Percentiles rank a stretch among this genome's conserved stretches.
Evolutionary conservation across 768 basidiomycete genomes (phyloP).

Genomic region (Jaapia argillacea): DNA sequence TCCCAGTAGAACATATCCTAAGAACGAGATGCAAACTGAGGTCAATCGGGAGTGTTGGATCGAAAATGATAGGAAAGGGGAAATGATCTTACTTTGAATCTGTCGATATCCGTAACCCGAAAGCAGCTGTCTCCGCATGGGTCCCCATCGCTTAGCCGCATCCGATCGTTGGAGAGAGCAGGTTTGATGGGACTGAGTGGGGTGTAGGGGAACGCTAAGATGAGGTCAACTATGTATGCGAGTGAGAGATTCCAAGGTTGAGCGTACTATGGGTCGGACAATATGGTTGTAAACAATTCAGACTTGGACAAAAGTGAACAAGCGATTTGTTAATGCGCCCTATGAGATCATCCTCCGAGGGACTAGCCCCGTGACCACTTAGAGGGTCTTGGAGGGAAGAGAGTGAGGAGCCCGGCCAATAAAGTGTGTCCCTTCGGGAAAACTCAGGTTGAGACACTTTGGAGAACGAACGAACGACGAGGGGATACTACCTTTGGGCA

Average conservation of each 20-base stretch:
- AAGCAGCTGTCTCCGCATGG: conserved; percentile 24
- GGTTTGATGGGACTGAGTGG: conserved; percentile 16
- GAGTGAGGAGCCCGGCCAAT: neutral
- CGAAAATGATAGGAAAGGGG: too few species aligned
- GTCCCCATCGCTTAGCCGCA: conserved; percentile 17
- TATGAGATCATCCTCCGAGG: conserved; percentile 19
- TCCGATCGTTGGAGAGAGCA: conserved; percentile 10
- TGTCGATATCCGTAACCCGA: conserved; percentile 4
- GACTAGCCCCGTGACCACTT: conserved; percentile 14
- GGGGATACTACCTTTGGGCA: neutral
- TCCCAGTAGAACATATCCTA: too few species aligned
- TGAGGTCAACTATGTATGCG: neutral
- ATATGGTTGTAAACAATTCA: conserved; percentile 29
- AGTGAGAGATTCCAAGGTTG: neutral
- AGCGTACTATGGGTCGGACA: conserved; percentile 31
- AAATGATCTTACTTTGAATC: conserved; percentile 1
- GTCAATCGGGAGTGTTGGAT: too few species aligned
- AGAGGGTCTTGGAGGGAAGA: neutral
- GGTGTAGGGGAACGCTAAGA: neutral
- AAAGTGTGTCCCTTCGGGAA: neutral
- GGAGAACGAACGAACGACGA: neutral
- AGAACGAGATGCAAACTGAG: too few species aligned
- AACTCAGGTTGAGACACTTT: neutral
- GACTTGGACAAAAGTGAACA: conserved; percentile 32
- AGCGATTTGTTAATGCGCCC: conserved; percentile 22